Base-by-base conservation (phyloP, 345 rosid genomes). In the Boechera stricta region DNA sequence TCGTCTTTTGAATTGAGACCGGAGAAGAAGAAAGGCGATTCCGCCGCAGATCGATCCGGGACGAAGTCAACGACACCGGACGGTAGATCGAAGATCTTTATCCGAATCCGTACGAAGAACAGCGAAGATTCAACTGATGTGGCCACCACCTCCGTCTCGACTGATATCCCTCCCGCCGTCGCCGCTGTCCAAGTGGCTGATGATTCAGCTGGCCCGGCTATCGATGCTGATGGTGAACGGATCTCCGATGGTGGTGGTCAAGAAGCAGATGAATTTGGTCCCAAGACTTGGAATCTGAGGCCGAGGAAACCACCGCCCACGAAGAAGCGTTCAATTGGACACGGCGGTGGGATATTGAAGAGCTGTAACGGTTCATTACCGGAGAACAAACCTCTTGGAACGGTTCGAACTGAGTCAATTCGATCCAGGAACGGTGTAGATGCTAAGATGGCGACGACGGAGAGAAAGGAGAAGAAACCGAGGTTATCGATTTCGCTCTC, bases 251-350 rank as follows among this genome's bases (percentile, higher is more conserved):
- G 52, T 64, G 81, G 65, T 47, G 72, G 76, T 51, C 85, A 84
- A 9, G 84, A 71, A 29, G 77, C 35, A 26, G 95, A 81, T 11
- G 88, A 80, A 18, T 71, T 76, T 57, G 76, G 74, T 33, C 82
- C 84, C 10, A 90, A 86, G 84, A 79, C 84, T n/a, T 86, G 96
- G 96, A 90, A 88, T 73, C 77, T 90, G 60, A 77, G 96, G 76
- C 96, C 93, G 42, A 85, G 96, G 71, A 85, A 71, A 59, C 70
- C 82, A 6, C 53, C 74, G 36, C 48, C 64, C 48, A 72, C 62
- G 31, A 77, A 78, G 51, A 84, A 87, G 72, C 78, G 72, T 67
- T 55, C 79, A 2, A 78, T 66, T 44, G 80, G 76, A 5, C 68
- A 73, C 55, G 62, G 56, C n/a, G 80, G 79, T 39, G 83, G 76